Evolutionary conservation across 1,284 basidiomycete species (phyloP).

Genomic region (Sutorius eximius): DNA sequence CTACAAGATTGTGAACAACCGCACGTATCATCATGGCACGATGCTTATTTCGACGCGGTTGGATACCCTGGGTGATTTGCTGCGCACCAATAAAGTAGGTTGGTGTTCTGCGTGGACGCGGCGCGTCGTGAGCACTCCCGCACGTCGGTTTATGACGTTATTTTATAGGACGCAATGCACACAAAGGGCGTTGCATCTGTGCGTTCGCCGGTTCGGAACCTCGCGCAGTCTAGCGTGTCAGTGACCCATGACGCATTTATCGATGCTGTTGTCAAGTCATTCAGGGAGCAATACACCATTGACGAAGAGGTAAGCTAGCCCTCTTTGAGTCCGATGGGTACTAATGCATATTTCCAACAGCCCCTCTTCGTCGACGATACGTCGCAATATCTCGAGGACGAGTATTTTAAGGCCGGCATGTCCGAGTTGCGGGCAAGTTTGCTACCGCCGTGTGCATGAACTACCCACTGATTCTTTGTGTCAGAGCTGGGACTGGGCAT

Average conservation of each 20-base stretch:
- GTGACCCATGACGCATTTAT: slow-evolving; percentile 74
- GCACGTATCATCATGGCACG: slow-evolving; percentile 99
- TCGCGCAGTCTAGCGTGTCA: slow-evolving; percentile 55
- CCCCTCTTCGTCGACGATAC: slow-evolving; percentile 45
- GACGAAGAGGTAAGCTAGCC: slow-evolving; percentile 40
- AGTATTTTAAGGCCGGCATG: slow-evolving; percentile 67
- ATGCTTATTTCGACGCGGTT: slow-evolving; percentile 91
- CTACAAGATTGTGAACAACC: slow-evolving; percentile 89
- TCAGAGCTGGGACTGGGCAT: slow-evolving; percentile 92
- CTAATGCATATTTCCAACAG: slow-evolving; percentile 17
- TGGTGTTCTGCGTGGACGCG: not conserved
- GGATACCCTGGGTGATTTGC: slow-evolving; percentile 66
- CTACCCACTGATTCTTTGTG: not conserved
- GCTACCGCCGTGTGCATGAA: not conserved
- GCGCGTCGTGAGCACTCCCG: not conserved
- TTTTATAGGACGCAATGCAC: slow-evolving; percentile 65
- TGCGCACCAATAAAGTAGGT: slow-evolving; percentile 71
- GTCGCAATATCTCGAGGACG: slow-evolving; percentile 43
- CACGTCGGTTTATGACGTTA: not conserved
- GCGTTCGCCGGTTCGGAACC: slow-evolving; percentile 88
- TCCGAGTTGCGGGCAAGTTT: slow-evolving; percentile 65
- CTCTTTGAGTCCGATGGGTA: not conserved
- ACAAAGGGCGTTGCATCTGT: slow-evolving; percentile 91
- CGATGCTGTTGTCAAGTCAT: slow-evolving; percentile 69
- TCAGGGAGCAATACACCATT: slow-evolving; percentile 64